A percentile compares a stretch with the other conserved stretches of the same genome.
Evolutionary conservation across 352 stramenopile genomes (phyloP).

Genomic region (Globisporangium okanoganense): DNA sequence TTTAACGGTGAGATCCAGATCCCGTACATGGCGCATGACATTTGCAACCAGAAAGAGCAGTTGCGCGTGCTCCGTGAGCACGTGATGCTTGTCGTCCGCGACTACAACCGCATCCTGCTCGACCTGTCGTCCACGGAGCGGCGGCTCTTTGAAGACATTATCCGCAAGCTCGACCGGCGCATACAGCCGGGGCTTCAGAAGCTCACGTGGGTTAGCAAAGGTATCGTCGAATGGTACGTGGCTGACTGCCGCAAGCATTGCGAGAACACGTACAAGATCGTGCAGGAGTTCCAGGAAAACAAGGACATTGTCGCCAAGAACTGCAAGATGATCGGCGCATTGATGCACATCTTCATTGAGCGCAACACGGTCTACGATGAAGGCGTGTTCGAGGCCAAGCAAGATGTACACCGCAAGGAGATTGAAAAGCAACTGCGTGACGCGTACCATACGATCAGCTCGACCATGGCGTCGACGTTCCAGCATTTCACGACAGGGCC

Average conservation of each 20-base stretch:
- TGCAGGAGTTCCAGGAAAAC: conserved; percentile 88
- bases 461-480: conserved; percentile 91
- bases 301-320: conserved; percentile 85
- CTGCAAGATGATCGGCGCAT: conserved; percentile 84
- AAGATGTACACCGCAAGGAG: conserved; percentile 85
- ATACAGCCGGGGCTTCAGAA: conserved; percentile 92
- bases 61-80: conserved; percentile 90
- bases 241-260: conserved; percentile 88
- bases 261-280: conserved; percentile 85
- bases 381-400: conserved; percentile 90
- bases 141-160: conserved; percentile 93
- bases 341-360: conserved; percentile 93
- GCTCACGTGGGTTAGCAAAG: conserved; percentile 91
- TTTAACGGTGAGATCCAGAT: conserved; percentile 93
- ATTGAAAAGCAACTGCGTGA: conserved; percentile 76
- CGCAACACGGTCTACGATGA: conserved; percentile 93
- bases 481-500: conserved; percentile 88
- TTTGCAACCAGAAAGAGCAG: conserved; percentile 93
- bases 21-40: conserved; percentile 94
- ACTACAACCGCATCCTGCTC: conserved; percentile 95
- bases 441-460: conserved; percentile 82
- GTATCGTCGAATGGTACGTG: conserved; percentile 92
- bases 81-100: conserved; percentile 93
- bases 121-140: conserved; percentile 89
- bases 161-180: conserved; percentile 91